Evolutionary conservation across 106 monocot genomes (phyloP), one percentile per base, ranked within the genome.

Genomic region (Xerophyta viscosa): DNA sequence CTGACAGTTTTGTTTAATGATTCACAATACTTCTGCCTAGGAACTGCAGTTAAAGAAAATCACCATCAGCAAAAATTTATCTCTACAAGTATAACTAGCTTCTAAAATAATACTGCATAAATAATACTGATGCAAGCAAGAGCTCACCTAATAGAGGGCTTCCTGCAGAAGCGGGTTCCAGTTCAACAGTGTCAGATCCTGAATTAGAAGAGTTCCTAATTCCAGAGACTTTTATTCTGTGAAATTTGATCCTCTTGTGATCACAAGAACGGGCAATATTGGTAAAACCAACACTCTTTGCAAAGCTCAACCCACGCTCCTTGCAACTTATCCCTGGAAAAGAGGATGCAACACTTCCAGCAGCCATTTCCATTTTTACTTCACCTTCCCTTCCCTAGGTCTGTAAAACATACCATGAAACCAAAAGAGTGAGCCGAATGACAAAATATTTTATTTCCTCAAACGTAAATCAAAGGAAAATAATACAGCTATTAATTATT

Each of bases 11-110:
- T 74, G 59, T 90, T 60, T 53, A 82, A 39, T 14, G 98, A 77
- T 69, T 98, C 98, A 64, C 98, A 98, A 41, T 98, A 98, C 61
- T 98, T 98, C 44, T 98, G 98, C 68, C 90, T 70, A 10, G 98
- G 98, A 53, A 90, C 98, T 98, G 50, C 31, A 74, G 33, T 48
- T 48, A 24, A 6, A 48, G 4, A 48, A 22, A 12, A 24, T 21
- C 4, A 24, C 20, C 19, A 20, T 24, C n/a, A n/a, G n/a, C n/a
- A n/a, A n/a, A n/a, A n/a, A n/a, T n/a, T n/a, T n/a, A n/a, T n/a
- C n/a, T n/a, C n/a, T n/a, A n/a, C n/a, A n/a, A n/a, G 11, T 2
- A 24, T 42, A 33, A 6, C 4, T 18, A 25, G 8, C 43, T 29
- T 19, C 30, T 20, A 21, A 18, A 37, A 10, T 12, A 13, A 39